These are phyloP conservation scores for Plectosphaerella plurivora DNA, from an alignment of 2,329 filamentous ascomycete genomes.

Conservation along the genomic window DNA sequence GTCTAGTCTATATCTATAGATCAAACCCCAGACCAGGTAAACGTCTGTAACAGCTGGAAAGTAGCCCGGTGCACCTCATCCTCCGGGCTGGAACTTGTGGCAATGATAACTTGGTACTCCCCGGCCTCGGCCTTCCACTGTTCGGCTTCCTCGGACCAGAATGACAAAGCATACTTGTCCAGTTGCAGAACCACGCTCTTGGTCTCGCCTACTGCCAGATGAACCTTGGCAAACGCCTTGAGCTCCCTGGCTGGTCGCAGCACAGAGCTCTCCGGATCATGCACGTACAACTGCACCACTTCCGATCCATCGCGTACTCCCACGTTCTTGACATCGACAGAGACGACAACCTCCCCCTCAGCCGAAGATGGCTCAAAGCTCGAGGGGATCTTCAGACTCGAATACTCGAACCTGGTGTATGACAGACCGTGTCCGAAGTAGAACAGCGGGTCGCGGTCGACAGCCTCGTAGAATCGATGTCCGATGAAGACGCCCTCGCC, in stretches of 20 bases:
- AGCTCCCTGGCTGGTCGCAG: slow-evolving; percentile 57
- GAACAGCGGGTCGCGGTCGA: slow-evolving; percentile 62
- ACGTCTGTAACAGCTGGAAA: slow-evolving; percentile 5
- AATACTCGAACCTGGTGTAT: slow-evolving; percentile 65
- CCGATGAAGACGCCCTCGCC: slow-evolving; percentile 76
- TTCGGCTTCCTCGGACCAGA: slow-evolving; percentile 63
- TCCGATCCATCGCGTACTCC: slow-evolving; percentile 9
- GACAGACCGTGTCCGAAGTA: slow-evolving; percentile 77
- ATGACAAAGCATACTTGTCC: slow-evolving; percentile 35
- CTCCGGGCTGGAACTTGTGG: slow-evolving; percentile 6
- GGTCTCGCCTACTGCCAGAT: slow-evolving; percentile 53
- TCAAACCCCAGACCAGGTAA: slow-evolving; percentile 11
- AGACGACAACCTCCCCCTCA: slow-evolving; percentile 37
- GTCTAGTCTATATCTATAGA: too few species aligned
- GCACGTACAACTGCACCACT: slow-evolving; percentile 55
- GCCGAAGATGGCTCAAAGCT: slow-evolving; percentile 3
- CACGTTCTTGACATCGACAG: slow-evolving; percentile 8
- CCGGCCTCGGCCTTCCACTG: slow-evolving; percentile 65
- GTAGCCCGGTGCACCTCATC: slow-evolving; percentile 5
- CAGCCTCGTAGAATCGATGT: slow-evolving; percentile 75
- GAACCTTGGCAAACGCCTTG: slow-evolving; percentile 62
- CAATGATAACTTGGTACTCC: slow-evolving; percentile 56
- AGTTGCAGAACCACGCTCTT: slow-evolving; percentile 47
- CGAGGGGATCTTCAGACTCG: slow-evolving; percentile 42
- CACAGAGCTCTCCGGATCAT: slow-evolving; percentile 34